Evolutionary conservation across 352 stramenopile genomes (phyloP).

Genomic region (Phytophthora constricta): DNA sequence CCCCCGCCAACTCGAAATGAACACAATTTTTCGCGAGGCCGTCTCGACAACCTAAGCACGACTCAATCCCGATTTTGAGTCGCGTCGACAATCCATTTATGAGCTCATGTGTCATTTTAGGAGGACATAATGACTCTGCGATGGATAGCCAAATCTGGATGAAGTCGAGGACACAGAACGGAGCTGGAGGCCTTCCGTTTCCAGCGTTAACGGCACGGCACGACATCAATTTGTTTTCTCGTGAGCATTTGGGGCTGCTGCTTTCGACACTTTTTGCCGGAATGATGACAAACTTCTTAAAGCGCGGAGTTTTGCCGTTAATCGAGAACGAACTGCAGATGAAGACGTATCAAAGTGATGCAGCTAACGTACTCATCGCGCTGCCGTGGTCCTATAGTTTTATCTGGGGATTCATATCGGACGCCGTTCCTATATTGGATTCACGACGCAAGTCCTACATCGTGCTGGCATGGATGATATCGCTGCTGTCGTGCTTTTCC

Average conservation of each 20-base stretch:
- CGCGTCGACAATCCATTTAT: slow-evolving; percentile 32
- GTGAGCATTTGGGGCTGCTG: slow-evolving; percentile 40
- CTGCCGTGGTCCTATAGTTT: slow-evolving; percentile 72
- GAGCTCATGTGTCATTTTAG: slow-evolving; percentile 46
- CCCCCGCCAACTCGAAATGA: slow-evolving; percentile 23
- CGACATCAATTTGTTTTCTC: slow-evolving; percentile 34
- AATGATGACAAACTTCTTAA: slow-evolving; percentile 50
- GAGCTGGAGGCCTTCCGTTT: slow-evolving; percentile 17
- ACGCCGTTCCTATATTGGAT: slow-evolving; percentile 76
- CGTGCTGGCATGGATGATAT: slow-evolving; percentile 57
- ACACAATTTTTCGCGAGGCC: slow-evolving; percentile 9
- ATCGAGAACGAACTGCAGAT: slow-evolving; percentile 47
- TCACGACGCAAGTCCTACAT: slow-evolving; percentile 86
- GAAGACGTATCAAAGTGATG: slow-evolving; percentile 44
- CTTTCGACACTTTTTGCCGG: slow-evolving; percentile 48
- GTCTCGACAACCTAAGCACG: slow-evolving; percentile 30
- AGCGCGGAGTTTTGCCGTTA: slow-evolving; percentile 46
- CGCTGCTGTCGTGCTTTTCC: slow-evolving; percentile 38
- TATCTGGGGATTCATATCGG: slow-evolving; percentile 77
- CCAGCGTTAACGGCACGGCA: slow-evolving; percentile 34
- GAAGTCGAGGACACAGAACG: slow-evolving; percentile 17
- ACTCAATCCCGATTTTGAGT: slow-evolving; percentile 35
- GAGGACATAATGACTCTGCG: slow-evolving; percentile 24
- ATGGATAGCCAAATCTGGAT: slow-evolving; percentile 20
- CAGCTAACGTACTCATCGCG: slow-evolving; percentile 43